These are phyloP conservation scores for Microthyrium microscopicum DNA, from an alignment of 2,329 filamentous ascomycete genomes.

Conservation along the genomic window DNA sequence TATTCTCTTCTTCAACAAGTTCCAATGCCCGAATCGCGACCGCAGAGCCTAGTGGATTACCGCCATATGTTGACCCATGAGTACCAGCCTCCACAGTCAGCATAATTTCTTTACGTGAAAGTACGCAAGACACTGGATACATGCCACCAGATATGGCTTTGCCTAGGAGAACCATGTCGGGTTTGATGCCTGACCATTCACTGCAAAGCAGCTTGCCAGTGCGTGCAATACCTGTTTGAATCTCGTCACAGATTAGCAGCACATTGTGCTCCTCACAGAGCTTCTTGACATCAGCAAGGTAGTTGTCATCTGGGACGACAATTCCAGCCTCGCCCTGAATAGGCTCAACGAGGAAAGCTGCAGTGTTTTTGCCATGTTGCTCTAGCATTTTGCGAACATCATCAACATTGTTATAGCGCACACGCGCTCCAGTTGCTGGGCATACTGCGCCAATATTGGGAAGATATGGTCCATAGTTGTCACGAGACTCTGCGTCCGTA, in stretches of 20 bases:
- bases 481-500: constrained; percentile 83
- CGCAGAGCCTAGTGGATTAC: constrained; percentile 88
- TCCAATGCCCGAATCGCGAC: constrained; percentile 91
- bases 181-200: constrained; percentile 89
- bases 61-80: constrained; percentile 95
- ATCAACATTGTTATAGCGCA: constrained; percentile 71
- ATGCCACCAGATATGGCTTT: constrained; percentile 97
- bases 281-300: constrained; percentile 61
- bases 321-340: constrained; percentile 97
- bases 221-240: constrained; percentile 91
- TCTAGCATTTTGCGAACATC: constrained; percentile 69
- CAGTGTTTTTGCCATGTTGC: constrained; percentile 66
- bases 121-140: constrained; percentile 94
- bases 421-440: constrained; percentile 59
- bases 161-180: constrained; percentile 83
- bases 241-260: constrained; percentile 92
- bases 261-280: constrained; percentile 94
- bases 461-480: constrained; percentile 93
- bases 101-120: constrained; percentile 83
- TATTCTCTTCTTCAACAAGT: constrained; percentile 78
- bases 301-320: constrained; percentile 81
- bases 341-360: constrained; percentile 86
- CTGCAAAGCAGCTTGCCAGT: constrained; percentile 89
- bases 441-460: constrained; percentile 66
- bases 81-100: constrained; percentile 90